Conservation (phyloP, 2,329 filamentous ascomycete genomes). For the Alternaria tenuissima region DNA sequence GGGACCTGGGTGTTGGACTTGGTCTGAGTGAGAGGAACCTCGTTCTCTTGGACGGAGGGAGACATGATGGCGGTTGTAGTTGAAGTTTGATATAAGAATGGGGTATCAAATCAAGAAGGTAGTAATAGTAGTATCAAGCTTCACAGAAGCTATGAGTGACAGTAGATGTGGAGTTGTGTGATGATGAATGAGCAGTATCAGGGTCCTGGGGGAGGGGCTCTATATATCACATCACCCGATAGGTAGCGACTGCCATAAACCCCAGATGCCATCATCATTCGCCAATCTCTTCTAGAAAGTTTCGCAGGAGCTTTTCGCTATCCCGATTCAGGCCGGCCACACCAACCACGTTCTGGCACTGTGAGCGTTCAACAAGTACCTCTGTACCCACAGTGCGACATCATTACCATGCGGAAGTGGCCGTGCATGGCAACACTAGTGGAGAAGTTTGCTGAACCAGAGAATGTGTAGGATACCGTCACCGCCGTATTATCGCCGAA, state of each 20-base stretch:
- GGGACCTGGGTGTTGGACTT: slow-evolving; percentile 39
- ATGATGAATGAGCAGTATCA: slow-evolving; percentile 15
- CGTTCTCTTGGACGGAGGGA: slow-evolving; percentile 63
- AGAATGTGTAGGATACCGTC: slow-evolving; percentile 39
- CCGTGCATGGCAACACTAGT: slow-evolving; percentile 30
- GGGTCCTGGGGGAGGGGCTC: slow-evolving; percentile 31
- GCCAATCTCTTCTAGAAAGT: slow-evolving; percentile 25
- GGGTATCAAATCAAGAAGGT: slow-evolving; percentile 14
- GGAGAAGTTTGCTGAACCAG: slow-evolving; percentile 36
- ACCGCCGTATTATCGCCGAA: slow-evolving; percentile 32
- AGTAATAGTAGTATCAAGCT: slow-evolving; percentile 4
- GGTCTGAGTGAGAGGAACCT: slow-evolving; percentile 47
- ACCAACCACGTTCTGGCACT: slow-evolving; percentile 13
- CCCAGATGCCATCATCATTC: slow-evolving; percentile 34
- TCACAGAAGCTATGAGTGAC: slow-evolving; percentile 13
- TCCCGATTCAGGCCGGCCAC: slow-evolving; percentile 35
- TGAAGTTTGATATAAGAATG: slow-evolving; percentile 8
- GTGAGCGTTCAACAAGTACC: slow-evolving; percentile 36
- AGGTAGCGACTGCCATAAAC: slow-evolving; percentile 8
- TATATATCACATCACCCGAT: slow-evolving; percentile 34
- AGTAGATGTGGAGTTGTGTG: slow-evolving; percentile 14
- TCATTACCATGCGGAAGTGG: slow-evolving; percentile 31
- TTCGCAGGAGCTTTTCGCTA: slow-evolving; percentile 23
- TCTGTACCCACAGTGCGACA: slow-evolving; percentile 40
- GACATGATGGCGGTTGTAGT: slow-evolving; percentile 51